Conservation (phyloP, 441 rosid species). For the Populus tomentosa region DNA sequence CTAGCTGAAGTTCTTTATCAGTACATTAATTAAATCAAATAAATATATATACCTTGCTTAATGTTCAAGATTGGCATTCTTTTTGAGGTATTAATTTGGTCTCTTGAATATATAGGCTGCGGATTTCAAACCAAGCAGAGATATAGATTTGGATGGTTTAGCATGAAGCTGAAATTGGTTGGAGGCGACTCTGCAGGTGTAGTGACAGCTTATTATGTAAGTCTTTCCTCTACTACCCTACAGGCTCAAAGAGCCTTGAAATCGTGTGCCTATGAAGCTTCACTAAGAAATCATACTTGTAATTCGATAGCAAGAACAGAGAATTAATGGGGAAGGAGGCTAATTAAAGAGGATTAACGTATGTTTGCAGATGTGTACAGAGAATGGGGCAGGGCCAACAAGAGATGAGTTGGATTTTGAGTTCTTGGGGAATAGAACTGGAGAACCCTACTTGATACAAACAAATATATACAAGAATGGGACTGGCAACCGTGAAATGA, state of each 20-base stretch:
- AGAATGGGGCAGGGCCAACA: constrained; percentile 91
- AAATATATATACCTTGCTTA: neutral
- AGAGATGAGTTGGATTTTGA: constrained; percentile 92
- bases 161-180: constrained; percentile 92
- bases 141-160: constrained; percentile 94
- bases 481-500: constrained; percentile 80
- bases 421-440: constrained; percentile 87
- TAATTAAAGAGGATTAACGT: neutral
- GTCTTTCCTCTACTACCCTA: constrained; percentile 1
- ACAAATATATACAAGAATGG: constrained; percentile 89
- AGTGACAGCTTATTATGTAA: constrained; percentile 88
- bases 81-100: too few species aligned
- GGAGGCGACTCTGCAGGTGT: constrained; percentile 97
- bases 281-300: neutral
- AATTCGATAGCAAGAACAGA: neutral
- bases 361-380: constrained; percentile 75
- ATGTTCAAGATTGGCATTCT: neutral
- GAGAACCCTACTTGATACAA: constrained; percentile 78
- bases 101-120: constrained; percentile 45
- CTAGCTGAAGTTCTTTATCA: neutral
- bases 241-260: neutral
- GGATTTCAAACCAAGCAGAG: constrained; percentile 90
- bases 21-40: neutral
- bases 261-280: too few species aligned
- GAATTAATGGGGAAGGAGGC: neutral